Percentiles rank a stretch among this genome's conserved stretches.
These are phyloP conservation scores for Oryza coarctata DNA, from an alignment of 176 grass and related monocot species.

Conservation along the genomic window DNA sequence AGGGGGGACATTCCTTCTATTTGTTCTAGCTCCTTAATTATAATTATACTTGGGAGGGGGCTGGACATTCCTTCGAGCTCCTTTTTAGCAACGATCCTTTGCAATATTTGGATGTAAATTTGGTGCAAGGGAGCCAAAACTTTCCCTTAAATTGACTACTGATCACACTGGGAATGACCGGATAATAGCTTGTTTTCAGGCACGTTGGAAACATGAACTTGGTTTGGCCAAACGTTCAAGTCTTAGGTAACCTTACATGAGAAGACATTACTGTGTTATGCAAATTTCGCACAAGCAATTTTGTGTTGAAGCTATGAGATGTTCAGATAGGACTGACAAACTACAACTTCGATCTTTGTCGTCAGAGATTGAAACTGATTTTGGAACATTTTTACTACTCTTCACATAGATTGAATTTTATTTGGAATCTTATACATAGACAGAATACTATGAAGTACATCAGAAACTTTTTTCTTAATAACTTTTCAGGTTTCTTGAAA, in stretches of 20 bases:
- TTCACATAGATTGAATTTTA: background rate
- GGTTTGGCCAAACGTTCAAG: background rate
- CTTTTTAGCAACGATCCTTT: background rate
- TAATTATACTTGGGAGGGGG: background rate
- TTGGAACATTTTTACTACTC: background rate
- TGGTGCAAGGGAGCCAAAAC: background rate
- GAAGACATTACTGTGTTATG: background rate
- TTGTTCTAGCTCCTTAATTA: background rate
- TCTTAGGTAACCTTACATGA: background rate
- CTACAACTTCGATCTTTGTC: background rate
- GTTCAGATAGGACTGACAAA: background rate
- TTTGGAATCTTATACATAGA: background rate
- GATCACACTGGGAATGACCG: background rate
- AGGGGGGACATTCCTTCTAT: background rate
- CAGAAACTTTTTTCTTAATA: background rate
- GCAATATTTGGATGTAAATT: background rate
- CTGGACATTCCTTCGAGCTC: background rate
- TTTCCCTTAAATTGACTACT: background rate
- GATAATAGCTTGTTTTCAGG: background rate
- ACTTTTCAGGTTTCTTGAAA: no score
- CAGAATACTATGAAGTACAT: background rate
- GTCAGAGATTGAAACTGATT: background rate
- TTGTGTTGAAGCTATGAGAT: background rate
- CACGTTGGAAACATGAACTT: background rate
- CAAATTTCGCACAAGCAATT: background rate